phyloP scores from a whole-genome alignment of 805 yeast species.

The Ogataea paradorogensis region DNA sequence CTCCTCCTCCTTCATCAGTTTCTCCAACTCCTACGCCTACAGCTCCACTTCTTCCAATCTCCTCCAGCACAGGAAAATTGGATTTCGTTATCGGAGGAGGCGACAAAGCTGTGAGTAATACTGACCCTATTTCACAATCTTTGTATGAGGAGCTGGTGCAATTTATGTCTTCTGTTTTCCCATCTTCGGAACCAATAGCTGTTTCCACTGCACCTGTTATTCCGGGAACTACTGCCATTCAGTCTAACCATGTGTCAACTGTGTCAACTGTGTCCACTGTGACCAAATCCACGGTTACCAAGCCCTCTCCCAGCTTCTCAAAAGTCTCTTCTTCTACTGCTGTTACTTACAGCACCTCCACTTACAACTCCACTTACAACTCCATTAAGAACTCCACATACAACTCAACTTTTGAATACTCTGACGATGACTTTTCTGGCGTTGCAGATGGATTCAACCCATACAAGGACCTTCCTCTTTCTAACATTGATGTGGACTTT shows the following conservation, averaged over 20 bases:
- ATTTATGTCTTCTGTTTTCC: constrained; percentile 18
- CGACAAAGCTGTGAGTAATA: background rate
- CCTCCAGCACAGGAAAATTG: constrained; percentile 5
- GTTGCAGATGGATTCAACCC: constrained; percentile 17
- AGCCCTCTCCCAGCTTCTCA: background rate
- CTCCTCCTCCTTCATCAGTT: no score
- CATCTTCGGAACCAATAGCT: background rate
- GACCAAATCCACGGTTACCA: no score
- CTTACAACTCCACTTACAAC: constrained; percentile 6
- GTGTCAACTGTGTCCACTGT: background rate
- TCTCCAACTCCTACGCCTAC: background rate
- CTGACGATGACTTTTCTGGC: constrained; percentile 3
- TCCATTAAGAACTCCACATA: constrained; percentile 2
- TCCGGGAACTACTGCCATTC: no score
- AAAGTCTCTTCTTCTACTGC: background rate
- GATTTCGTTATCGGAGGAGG: constrained; percentile 13
- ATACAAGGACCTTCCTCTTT: constrained; percentile 23
- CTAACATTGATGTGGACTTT: constrained; percentile 20
- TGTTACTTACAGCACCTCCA: background rate
- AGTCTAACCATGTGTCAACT: background rate
- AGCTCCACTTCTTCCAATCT: background rate
- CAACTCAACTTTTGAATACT: constrained; percentile 3
- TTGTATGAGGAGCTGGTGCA: constrained; percentile 14
- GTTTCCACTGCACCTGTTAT: no score
- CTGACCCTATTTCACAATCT: constrained; percentile 2